Evolutionary conservation across 257 asterid species (phyloP), one percentile per base, ranked within the genome.

Genomic region (Avicennia marina): DNA sequence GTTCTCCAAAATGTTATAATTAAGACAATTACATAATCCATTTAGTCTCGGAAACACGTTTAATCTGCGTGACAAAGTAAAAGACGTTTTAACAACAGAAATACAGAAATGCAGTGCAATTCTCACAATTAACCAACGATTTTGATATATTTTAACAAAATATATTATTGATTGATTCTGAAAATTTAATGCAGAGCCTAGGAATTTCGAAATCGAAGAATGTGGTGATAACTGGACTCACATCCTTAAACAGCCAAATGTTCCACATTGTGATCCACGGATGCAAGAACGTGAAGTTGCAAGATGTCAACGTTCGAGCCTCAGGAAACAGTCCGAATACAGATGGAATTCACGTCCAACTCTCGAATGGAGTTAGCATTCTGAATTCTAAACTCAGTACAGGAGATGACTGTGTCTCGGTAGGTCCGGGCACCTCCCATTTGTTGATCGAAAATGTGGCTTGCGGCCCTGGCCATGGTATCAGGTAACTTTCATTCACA

Each of bases 401-500:
- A 0, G 87, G 90, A 1, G 90, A 82, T 12, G 90, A 82, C 12
- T 82, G 90, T 25, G 53, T 82, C 16, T 82, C 90, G 1, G 60
- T 82, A 2, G 90, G 90, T 11, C 84, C 85, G 0, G 90, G 84
- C 11, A 17, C 78, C n/a, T 11, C 65, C 32, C 66, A 77, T 39
- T 47, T 83, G 55, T 70, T 62, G 77, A 65, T 79, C 24, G 71
- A 77, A 58, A 65, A 70, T 1, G 59, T 77, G 0, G 31, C 29
- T 0, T 79, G 90, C 3, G 85, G 87, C 21, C 90, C 87, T 0
- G 87, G 90, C 19, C 87, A 79, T 2, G 87, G 90, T 42, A 75
- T 83, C 24, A 83, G 90, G 82, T 72, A 12, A 7, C 8, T 41
- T 48, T 45, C 33, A 24, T 36, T 36, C 13, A 36, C 34, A 4